Base-by-base conservation (phyloP, 176 grass and related monocot species). In the Aegilops sharonensis region DNA sequence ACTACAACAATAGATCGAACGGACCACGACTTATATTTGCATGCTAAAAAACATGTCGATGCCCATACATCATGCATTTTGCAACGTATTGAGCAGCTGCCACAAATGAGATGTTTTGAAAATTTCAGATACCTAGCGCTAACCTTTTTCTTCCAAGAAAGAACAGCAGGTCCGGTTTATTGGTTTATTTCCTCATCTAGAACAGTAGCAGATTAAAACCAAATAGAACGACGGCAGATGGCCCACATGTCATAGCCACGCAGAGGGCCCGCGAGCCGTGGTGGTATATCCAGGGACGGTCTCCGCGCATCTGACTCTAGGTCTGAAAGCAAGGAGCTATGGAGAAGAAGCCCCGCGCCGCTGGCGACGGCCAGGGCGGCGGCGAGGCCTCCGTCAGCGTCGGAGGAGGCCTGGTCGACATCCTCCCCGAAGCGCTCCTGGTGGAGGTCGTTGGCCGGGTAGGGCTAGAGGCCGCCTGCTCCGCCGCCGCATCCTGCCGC, bases 401-500 rank as follows among this genome's bases (percentile, higher is more conserved):
- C 1, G 71, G 43, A 14, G 86, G 64, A 1, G 65, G 73, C 10
- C 66, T 93, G 24, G 72, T 95, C 3, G 90, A 94, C 47, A 65
- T 81, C 73, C 91, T 98, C 29, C 96, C 96, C 0, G 89, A 92
- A 61, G 91, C 84, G 30, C 83, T 98, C 64, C 76, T 98, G 5
- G 91, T 91, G 73, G 96, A 98, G 81, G 86, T 95, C 37, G 79
- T 94, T 39, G 68, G 79, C 43, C 91, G 84, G 84, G 88, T 98
- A 67, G 93, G 90, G 62, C 64, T 98, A 59, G 93, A 95, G 10
- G 92, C 89, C 79, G 84, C 92, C 56, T 94, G 93, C 89, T 94
- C 96, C 34, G 84, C 90, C 74, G 88, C 96, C 47, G 90, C 91
- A 25, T 91, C 94, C 88, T 95, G 93, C 90, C 93, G 89, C 84